Evolutionary conservation across 2,329 filamentous ascomycete species (phyloP).

Genomic region (Pseudocercospora pini-densiflorae): DNA sequence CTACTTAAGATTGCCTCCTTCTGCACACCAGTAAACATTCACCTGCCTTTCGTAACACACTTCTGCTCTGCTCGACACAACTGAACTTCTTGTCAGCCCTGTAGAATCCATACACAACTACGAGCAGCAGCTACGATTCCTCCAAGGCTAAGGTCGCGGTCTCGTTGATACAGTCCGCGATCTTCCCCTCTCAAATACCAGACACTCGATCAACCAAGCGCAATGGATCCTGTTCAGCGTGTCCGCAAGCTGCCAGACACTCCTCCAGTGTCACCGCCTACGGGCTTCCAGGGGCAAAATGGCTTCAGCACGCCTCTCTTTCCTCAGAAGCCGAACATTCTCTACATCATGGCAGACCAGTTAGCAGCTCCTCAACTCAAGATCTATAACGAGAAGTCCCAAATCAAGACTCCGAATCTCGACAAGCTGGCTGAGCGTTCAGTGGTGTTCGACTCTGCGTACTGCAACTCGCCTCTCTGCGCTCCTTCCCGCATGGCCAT

Average conservation of each 20-base stretch:
- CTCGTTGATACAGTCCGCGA: not conserved
- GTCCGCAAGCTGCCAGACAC: constrained; percentile 39
- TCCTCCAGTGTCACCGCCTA: constrained; percentile 44
- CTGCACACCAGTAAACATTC: not conserved
- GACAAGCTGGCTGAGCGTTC: constrained; percentile 79
- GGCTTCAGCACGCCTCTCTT: constrained; percentile 46
- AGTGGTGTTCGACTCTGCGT: constrained; percentile 91
- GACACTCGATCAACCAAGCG: not conserved
- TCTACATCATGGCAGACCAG: constrained; percentile 98
- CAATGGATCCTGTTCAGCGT: constrained; percentile 34
- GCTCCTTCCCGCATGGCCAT: constrained; percentile 92
- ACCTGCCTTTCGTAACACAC: not conserved
- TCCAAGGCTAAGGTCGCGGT: too few species aligned
- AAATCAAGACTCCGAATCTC: constrained; percentile 90
- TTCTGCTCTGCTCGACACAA: not conserved
- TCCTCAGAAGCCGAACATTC: constrained; percentile 68
- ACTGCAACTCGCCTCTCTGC: constrained; percentile 92
- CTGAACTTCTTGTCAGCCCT: too few species aligned
- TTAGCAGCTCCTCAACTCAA: constrained; percentile 87
- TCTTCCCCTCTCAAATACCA: not conserved
- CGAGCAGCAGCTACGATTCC: too few species aligned
- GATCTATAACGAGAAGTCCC: constrained; percentile 86
- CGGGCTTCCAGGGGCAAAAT: constrained; percentile 43
- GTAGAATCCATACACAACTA: too few species aligned
- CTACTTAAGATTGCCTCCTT: not conserved